Base-by-base conservation (phyloP, 768 basidiomycete species). In the Phylloporus rhodoxanthus region DNA sequence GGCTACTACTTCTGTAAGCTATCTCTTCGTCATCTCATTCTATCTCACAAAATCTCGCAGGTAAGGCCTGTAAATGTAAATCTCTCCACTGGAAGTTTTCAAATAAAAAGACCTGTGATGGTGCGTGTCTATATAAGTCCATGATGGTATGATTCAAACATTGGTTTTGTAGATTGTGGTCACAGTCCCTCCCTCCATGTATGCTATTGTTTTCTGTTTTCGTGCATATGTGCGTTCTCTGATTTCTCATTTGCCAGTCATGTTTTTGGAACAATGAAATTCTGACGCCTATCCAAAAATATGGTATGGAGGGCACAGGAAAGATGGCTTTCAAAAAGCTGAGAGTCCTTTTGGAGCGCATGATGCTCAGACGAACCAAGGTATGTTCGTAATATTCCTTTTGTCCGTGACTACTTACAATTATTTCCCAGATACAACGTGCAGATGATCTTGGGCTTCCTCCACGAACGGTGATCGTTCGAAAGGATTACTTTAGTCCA, bases 181-280 rank as follows among this genome's bases (percentile, higher is more conserved):
- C 90, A 92, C 61, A 85, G 79, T 54, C 90, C 90, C 0, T 91
- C 87, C 87, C 80, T 85, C 54, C 88, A 91, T 59, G 80, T 82
- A 45, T 25, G 79, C 72, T 29, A n/a, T 40, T 45, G 13, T 9
- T 14, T 11, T 33, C 25, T 43, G 6, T 37, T 14, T 50, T n/a
- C 4, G n/a, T 9, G 14, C 32, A 32, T 32, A 32, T 52, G 38
- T 29, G 1, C 38, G 15, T 43, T 9, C 8, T 43, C 50, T 52
- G n/a, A 54, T 60, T 48, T 37, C 28, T 42, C 33, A 25, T 20
- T 39, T 37, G 14, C 25, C 43, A 89, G 84, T 90, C 89, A 10
- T 98, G 95, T 69, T 91, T 91, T 68, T 98, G 95, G 90, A 95
- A 96, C 66, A 90, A 87, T 55, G 90, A 97, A 68, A 94, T 99